Base-by-base conservation (phyloP, 306 rosid genomes). In the Quercus ilex region DNA sequence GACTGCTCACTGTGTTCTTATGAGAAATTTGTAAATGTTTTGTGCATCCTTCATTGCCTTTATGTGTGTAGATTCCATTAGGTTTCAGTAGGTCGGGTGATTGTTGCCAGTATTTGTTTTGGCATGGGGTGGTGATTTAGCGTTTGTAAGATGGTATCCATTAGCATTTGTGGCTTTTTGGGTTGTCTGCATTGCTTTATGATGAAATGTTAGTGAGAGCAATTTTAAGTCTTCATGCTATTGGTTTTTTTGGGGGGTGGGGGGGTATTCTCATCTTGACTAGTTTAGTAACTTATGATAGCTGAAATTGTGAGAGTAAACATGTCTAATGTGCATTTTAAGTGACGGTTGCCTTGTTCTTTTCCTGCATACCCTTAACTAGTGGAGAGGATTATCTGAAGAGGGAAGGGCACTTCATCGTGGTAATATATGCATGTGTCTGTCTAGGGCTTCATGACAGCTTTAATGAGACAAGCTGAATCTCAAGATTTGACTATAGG, bases 21-120 rank as follows among this genome's bases (percentile, higher is more conserved):
- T 74, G 82, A 43, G 78, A 74, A 56, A 28, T 28, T 19, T 73
- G 65, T 77, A 75, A 35, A 77, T 77, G 81, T 20, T 71, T 57
- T 60, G 74, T 64, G 59, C 69, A 51, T 72, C 43, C 11, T 3
- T 62, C 3, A 15, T 65, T 30, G 64, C 26, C 69, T 76, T 49
- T 71, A 13, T 33, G 65, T 49, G 77, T 81, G 63, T 33, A 69
- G 15, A 69, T 70, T 60, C 51, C 31, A 21, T 17, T 11, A 21
- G 75, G 28, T 70, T 60, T 59, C 31, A 21, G 6, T 11, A 21
- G 75, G 28, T 10, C 18, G 1, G 52, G 72, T 19, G 72, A 19
- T 33, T 35, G 72, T 68, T 35, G 72, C 49, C 25, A 4, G 10
- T 67, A 35, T 68, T 68, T 33, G 72, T 10, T 9, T 9, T 19